Conservation (phyloP, 164 flowering plant genomes). For the Piper betle region DNA sequence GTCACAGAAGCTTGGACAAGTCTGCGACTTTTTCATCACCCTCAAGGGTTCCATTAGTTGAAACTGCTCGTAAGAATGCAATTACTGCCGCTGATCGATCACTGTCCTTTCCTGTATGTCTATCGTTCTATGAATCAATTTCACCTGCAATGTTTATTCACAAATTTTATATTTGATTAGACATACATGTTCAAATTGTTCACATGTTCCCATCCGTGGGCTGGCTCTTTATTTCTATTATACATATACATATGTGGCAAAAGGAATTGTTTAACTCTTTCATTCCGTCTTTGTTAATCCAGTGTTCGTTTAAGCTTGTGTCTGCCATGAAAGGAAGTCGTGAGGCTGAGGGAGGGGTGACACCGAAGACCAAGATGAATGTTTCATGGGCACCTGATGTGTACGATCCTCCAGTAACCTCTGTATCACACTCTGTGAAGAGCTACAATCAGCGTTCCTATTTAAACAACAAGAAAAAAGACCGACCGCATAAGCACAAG, state of each 20-base stretch:
- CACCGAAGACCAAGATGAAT: slow-evolving; percentile 21
- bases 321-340: slow-evolving; percentile 84
- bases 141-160: no score
- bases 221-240: not conserved
- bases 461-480: slow-evolving; percentile 30
- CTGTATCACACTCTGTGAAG: slow-evolving; percentile 35
- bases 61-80: slow-evolving; percentile 1
- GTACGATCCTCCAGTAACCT: slow-evolving; percentile 58
- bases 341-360: slow-evolving; percentile 28
- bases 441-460: slow-evolving; percentile 20
- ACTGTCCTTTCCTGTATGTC: slow-evolving; percentile 39
- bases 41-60: slow-evolving; percentile 3
- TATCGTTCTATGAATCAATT: not conserved
- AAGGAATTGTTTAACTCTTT: not conserved
- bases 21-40: slow-evolving; percentile 26
- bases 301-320: slow-evolving; percentile 12
- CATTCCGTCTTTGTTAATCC: not conserved
- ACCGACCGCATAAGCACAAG: slow-evolving; percentile 35
- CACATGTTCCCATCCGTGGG: not conserved
- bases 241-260: not conserved
- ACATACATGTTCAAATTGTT: no score
- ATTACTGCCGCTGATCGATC: slow-evolving; percentile 13
- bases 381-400: slow-evolving; percentile 88
- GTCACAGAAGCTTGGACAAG: slow-evolving; percentile 19
- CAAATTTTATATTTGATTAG: no score